Evolutionary conservation across 2,329 filamentous ascomycete species (phyloP), one percentile per base, ranked within the genome.

Genomic region (Spiromastix sp.): DNA sequence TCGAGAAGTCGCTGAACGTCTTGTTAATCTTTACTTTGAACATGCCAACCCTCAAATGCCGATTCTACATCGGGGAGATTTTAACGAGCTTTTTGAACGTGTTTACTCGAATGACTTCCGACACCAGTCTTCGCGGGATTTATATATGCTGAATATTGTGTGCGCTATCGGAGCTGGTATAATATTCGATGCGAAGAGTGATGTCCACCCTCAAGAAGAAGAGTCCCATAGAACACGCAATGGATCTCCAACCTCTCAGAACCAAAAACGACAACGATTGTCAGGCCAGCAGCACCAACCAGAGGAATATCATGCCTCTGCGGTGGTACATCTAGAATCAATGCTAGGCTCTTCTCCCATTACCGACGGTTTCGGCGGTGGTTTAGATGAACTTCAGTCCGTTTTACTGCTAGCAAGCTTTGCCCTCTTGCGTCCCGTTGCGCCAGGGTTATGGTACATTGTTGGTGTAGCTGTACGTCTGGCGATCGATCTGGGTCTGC

Each of bases 141-240:
- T 91, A n/a, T 96, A 95, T 60, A 76, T 93, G 64, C 69, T 96
- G 43, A 95, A 95, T 59, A 95, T 96, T 61, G 87, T 96, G 16
- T 96, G 93, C 62, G 89, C 89, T 10, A 95, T 96, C 49, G 91
- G 91, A 5, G 82, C 84, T 12, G 89, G 86, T 12, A 93, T 95
- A 48, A 93, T 95, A 45, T 77, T 94, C 47, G 83, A 65, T 34
- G 57, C 61, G 25, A 62, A 56, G 19, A 41, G 52, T 20, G 37
- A 47, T 30, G 30, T 20, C 26, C 45, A 49, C 35, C 34, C 38
- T 2, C 19, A 36, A 16, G 37, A 32, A 2, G 31, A 38, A 16
- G 28, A 36, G 10, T 12, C 12, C n/a, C 16, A 34, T 9, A 17
- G 26, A 4, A 36, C 12, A 12, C 24, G 36, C 27, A 33, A 34